Evolutionary conservation across 2,329 filamentous ascomycete genomes (phyloP).

Genomic region (Purpureocillium takamizusanense): DNA sequence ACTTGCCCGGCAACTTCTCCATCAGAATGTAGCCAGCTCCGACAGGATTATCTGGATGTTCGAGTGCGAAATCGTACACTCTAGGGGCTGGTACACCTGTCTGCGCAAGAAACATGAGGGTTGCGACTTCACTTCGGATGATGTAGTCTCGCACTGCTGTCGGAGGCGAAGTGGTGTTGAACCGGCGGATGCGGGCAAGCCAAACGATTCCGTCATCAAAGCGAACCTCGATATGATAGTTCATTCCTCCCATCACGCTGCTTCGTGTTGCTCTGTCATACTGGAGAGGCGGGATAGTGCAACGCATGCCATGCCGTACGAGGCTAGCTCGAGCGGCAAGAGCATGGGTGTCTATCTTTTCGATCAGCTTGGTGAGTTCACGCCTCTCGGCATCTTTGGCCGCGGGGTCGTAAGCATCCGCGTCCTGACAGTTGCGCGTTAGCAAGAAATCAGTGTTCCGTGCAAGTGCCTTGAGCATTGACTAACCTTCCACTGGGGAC

Average conservation of each 20-base stretch:
- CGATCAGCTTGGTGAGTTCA: constrained; percentile 23
- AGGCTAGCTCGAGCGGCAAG: constrained; percentile 25
- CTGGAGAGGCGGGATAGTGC: constrained; percentile 23
- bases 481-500: constrained; percentile 26
- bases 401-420: constrained; percentile 21
- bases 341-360: constrained; percentile 23
- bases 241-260: constrained; percentile 34
- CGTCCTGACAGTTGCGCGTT: constrained; percentile 19
- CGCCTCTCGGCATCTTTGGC: constrained; percentile 21
- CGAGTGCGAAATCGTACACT: constrained; percentile 26
- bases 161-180: constrained; percentile 30
- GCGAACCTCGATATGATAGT: constrained; percentile 30
- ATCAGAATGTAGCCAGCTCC: constrained; percentile 32
- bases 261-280: constrained; percentile 23
- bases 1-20: constrained; percentile 29
- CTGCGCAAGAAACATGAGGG: constrained; percentile 26
- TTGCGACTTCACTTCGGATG: constrained; percentile 29
- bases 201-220: constrained; percentile 33
- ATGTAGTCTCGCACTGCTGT: constrained; percentile 22
- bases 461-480: constrained; percentile 1
- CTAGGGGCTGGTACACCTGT: constrained; percentile 26
- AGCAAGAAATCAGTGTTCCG: constrained; percentile 5
- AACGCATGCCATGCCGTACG: constrained; percentile 24
- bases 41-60: constrained; percentile 19
- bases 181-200: constrained; percentile 31